Evolutionary conservation across 108 stramenopile genomes (phyloP).

Genomic region (Discostella stelligeroides): DNA sequence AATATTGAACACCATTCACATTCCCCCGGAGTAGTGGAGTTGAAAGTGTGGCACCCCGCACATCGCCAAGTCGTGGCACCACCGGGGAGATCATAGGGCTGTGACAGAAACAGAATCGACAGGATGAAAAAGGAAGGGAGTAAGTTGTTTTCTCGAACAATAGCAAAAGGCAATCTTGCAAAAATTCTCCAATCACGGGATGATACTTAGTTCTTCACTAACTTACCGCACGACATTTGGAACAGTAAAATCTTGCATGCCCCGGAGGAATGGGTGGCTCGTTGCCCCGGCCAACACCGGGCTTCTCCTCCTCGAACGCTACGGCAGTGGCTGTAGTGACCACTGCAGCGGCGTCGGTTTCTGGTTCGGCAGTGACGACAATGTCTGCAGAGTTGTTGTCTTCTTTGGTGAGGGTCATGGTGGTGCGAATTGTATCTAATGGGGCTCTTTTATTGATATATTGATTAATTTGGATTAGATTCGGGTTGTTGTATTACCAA

Average conservation of each 20-base stretch:
- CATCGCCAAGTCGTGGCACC: slow-evolving; percentile 80
- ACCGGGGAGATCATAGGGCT: slow-evolving; percentile 83
- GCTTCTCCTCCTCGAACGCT: slow-evolving; percentile 21
- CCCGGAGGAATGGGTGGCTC: slow-evolving; percentile 72
- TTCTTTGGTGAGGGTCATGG: slow-evolving; percentile 53
- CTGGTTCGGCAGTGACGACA: slow-evolving; percentile 41
- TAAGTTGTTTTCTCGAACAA: neutral
- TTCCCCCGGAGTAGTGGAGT: slow-evolving; percentile 71
- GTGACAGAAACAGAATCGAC: slow-evolving; percentile 9
- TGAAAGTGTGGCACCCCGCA: slow-evolving; percentile 70
- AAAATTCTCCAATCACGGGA: no score
- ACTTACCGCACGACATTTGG: slow-evolving; percentile 79
- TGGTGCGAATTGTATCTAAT: no score
- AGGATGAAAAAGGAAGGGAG: neutral
- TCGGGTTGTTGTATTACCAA: no score
- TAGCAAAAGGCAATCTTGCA: no score
- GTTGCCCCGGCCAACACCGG: slow-evolving; percentile 21
- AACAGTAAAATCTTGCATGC: slow-evolving; percentile 75
- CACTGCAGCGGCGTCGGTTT: slow-evolving; percentile 11
- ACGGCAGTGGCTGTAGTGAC: slow-evolving; percentile 29
- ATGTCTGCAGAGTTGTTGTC: slow-evolving; percentile 49
- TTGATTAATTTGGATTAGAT: no score
- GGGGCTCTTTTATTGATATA: no score
- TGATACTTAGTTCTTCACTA: no score
- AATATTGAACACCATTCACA: slow-evolving; percentile 76